phyloP scores from a whole-genome alignment of 2,329 filamentous ascomycete genomes.

The Aspergillus ochraceus region DNA sequence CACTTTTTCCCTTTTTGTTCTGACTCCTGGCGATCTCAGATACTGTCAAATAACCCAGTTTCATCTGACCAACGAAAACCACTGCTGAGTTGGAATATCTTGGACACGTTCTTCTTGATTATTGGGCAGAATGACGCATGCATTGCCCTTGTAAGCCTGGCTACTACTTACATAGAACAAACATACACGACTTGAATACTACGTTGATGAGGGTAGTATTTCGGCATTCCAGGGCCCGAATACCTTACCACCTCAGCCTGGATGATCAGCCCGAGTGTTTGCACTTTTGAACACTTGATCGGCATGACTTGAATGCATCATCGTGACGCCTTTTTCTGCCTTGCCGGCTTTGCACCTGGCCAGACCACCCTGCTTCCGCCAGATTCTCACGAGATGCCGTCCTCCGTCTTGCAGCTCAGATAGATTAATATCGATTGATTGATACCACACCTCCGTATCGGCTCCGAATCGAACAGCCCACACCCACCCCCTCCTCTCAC shows the following conservation, averaged over 20 bases:
- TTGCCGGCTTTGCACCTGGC: background rate
- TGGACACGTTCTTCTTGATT: background rate
- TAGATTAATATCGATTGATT: background rate
- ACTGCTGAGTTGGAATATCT: background rate
- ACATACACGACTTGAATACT: background rate
- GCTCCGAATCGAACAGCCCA: background rate
- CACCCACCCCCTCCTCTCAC: background rate
- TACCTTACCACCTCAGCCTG: background rate
- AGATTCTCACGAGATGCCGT: background rate
- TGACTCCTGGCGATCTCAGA: constrained; percentile 22
- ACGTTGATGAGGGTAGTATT: background rate
- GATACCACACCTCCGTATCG: background rate
- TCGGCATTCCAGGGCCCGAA: background rate
- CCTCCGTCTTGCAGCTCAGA: background rate
- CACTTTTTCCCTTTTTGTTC: constrained; percentile 15
- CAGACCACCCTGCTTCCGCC: background rate
- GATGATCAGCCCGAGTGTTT: background rate
- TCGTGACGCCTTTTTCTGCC: background rate
- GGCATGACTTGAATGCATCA: background rate
- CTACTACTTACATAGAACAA: background rate
- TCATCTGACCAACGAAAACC: constrained; percentile 3
- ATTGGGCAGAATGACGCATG: background rate
- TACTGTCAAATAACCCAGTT: constrained; percentile 5
- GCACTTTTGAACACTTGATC: background rate
- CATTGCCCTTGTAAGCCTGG: background rate